Evolutionary conservation across 257 asterid species (phyloP).

Genomic region (Ligustrum vulgare): DNA sequence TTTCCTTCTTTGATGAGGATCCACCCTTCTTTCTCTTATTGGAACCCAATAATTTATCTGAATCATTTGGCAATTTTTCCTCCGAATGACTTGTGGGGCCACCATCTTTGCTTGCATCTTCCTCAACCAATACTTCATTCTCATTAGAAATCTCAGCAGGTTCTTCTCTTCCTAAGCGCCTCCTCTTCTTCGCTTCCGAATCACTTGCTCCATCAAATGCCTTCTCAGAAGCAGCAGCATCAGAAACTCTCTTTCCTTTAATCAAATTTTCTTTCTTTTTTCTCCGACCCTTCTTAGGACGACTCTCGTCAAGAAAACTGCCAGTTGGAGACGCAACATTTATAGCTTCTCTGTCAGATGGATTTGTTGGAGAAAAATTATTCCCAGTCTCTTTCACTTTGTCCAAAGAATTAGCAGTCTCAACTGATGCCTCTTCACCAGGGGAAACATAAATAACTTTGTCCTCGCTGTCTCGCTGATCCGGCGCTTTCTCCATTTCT

Average conservation of each 20-base stretch:
- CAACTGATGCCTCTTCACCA: conserved; percentile 38
- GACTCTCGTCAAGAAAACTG: conserved; percentile 45
- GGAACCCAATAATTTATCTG: conserved; percentile 34
- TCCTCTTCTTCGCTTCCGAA: conserved; percentile 33
- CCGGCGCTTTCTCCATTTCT: conserved; percentile 45
- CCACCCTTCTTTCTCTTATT: conserved; percentile 34
- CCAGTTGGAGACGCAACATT: conserved; percentile 49
- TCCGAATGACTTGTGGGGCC: conserved; percentile 53
- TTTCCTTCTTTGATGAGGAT: conserved; percentile 42
- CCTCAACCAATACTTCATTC: conserved; percentile 37
- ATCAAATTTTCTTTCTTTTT: conserved; percentile 40
- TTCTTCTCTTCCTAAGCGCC: conserved; percentile 28
- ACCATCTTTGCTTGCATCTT: conserved; percentile 42
- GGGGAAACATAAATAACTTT: conserved; percentile 44
- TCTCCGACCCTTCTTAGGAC: conserved; percentile 30
- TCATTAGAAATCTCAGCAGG: conserved; percentile 35
- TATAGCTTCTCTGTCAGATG: conserved; percentile 46
- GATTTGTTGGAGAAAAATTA: conserved; percentile 45
- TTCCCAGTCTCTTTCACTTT: conserved; percentile 33
- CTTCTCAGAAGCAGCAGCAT: conserved; percentile 38
- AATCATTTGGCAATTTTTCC: conserved; percentile 35
- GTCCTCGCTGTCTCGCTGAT: conserved; percentile 26
- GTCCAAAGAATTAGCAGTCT: conserved; percentile 40
- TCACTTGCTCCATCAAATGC: conserved; percentile 47
- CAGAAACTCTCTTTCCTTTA: conserved; percentile 41